phyloP scores from a whole-genome alignment of 805 yeast genomes.

The Cyberlindnera nakhonratchasimensis region DNA sequence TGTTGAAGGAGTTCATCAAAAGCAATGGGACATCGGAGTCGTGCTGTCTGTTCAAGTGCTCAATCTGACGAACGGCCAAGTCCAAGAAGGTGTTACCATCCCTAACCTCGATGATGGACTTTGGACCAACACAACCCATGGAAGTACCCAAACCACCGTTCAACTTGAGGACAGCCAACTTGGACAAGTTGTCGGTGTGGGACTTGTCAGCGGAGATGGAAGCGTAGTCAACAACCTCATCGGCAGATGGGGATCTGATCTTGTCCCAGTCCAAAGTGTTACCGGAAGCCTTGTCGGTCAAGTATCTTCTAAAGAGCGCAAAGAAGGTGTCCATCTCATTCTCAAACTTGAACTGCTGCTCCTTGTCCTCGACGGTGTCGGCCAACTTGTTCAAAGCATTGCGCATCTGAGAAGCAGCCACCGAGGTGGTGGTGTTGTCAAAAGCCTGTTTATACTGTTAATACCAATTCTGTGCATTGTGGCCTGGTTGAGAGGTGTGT shows the following conservation, averaged over 20 bases:
- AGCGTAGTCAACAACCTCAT: constrained; percentile 82
- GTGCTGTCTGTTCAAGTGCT: constrained; percentile 83
- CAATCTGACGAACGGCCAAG: constrained; percentile 94
- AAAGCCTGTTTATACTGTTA: constrained; percentile 54
- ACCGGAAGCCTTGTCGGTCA: constrained; percentile 84
- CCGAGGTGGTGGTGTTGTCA: constrained; percentile 90
- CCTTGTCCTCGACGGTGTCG: constrained; percentile 64
- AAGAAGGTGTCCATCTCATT: constrained; percentile 93
- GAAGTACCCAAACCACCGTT: constrained; percentile 99
- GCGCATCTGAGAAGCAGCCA: constrained; percentile 97
- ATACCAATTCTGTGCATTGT: neutral
- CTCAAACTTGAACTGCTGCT: constrained; percentile 61
- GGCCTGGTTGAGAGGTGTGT: neutral
- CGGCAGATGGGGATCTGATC: constrained; percentile 84
- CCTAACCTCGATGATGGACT: constrained; percentile 96
- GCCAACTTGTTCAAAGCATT: constrained; percentile 87
- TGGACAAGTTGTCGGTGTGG: constrained; percentile 47
- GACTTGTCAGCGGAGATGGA: constrained; percentile 42
- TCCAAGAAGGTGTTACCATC: constrained; percentile 97
- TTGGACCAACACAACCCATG: constrained; percentile 99
- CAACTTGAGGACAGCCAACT: constrained; percentile 91
- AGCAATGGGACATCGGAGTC: constrained; percentile 93
- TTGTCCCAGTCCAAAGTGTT: constrained; percentile 89
- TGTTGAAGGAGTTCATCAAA: constrained; percentile 98
- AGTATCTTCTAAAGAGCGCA: constrained; percentile 87